Evolutionary conservation across 2,329 filamentous ascomycete species (phyloP), one percentile per base, ranked within the genome.

Genomic region (Microdochium paspali): DNA sequence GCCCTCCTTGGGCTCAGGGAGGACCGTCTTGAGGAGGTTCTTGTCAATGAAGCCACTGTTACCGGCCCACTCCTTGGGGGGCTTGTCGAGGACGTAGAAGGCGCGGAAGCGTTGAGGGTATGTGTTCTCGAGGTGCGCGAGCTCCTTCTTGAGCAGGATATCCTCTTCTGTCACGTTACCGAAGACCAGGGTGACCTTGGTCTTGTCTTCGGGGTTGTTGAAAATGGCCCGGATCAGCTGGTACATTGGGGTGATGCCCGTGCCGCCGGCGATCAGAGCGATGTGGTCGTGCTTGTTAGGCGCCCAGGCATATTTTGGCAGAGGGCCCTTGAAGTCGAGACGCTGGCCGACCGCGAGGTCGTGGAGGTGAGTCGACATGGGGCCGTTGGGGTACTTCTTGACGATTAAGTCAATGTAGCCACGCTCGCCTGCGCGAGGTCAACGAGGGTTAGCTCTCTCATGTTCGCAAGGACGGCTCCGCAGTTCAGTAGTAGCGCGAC

Each of bases 181-280:
- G 62, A 91, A 96, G 31, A 98, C 79, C 26, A 98, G 82, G 5
- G 91, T 97, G 39, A 98, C 90, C 76, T 95, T 95, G 59, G 93
- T 98, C 80, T 93, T 90, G 73, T 98, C 93, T 40, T 87, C 80
- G 51, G 91, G 89, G 79, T 96, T 95, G 70, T 85, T 88, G 82
- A 97, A 95, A 71, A 98, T 95, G 62, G 84, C 79, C 53, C 88
- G 88, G 54, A 82, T 76, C 43, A 98, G 82, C 76, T 98, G 93
- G 77, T 87, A 97, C 91, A 97, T 96, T 57, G 93, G 93, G 10
- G 93, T 93, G 67, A 98, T 95, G 51, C 93, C 93, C 7, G 93
- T 96, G 54, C 93, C 93, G 59, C 93, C 93, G n/a, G 91, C 89
- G 53, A 98, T 79, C 55, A 91, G 75, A 32, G 80, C 84, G 58